These are phyloP conservation scores for Sorghum bicolor DNA, from an alignment of 176 grass and related monocot genomes.

Conservation along the genomic window DNA sequence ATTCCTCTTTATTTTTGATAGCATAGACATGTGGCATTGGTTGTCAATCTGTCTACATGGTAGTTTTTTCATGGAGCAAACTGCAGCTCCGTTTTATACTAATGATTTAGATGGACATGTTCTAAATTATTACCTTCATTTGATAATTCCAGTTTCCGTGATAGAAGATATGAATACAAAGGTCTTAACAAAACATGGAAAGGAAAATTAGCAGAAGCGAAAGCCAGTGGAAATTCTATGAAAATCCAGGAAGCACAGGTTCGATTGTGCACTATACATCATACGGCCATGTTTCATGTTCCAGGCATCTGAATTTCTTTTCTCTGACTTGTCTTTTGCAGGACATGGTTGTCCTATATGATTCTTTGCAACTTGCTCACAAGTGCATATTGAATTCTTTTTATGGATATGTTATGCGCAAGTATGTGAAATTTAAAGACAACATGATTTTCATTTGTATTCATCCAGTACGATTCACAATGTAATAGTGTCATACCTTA, in stretches of 20 bases:
- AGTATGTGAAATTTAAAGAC: slow-evolving; percentile 58
- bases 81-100: background rate
- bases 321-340: slow-evolving; percentile 44
- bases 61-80: slow-evolving; percentile 18
- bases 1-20: background rate
- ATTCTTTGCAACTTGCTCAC: slow-evolving; percentile 97
- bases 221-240: slow-evolving; percentile 81
- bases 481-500: slow-evolving; percentile 22
- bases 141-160: slow-evolving; percentile 80
- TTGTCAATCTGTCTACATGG: background rate
- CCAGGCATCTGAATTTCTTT: slow-evolving; percentile 22
- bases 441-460: slow-evolving; percentile 17
- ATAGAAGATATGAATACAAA: slow-evolving; percentile 99
- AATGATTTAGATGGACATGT: slow-evolving; percentile 10
- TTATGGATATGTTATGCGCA: slow-evolving; percentile 99
- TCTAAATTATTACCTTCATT: slow-evolving; percentile 30
- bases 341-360: slow-evolving; percentile 99
- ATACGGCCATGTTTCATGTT: slow-evolving; percentile 13
- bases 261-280: background rate
- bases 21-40: slow-evolving; percentile 1
- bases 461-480: slow-evolving; percentile 9
- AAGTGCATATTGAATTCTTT: slow-evolving; percentile 99
- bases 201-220: slow-evolving; percentile 83
- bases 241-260: slow-evolving; percentile 99
- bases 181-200: slow-evolving; percentile 99